Percentiles rank a stretch among this genome's conserved stretches.
Evolutionary conservation across 805 yeast genomes (phyloP).

Genomic region (Wickerhamiella sergipiensis): DNA sequence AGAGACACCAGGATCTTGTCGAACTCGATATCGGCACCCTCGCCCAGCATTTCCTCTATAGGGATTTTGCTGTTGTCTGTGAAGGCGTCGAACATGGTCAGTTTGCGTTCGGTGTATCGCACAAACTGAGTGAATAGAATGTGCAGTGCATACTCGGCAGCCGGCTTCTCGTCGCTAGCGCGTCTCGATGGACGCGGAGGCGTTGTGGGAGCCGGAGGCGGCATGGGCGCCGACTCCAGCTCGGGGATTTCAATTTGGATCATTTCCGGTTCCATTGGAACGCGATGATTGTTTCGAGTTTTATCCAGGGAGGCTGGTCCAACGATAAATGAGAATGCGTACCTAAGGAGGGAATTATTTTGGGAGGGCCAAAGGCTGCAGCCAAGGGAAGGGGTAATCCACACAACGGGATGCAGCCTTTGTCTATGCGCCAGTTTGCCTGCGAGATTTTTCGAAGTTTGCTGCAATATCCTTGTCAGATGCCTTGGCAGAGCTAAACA

Average conservation of each 20-base stretch:
- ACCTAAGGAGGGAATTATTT: not conserved
- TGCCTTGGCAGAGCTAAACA: not conserved
- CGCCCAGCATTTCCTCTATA: conserved; percentile 61
- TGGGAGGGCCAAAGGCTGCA: not conserved
- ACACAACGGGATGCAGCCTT: not conserved
- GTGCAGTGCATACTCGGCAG: conserved; percentile 73
- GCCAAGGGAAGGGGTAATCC: not conserved
- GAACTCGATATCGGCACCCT: conserved; percentile 74
- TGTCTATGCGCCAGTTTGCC: not conserved
- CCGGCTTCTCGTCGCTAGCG: conserved; percentile 13
- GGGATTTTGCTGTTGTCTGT: conserved; percentile 66
- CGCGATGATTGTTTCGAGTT: not conserved
- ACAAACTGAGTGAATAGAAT: conserved; percentile 92
- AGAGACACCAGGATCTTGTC: conserved; percentile 75
- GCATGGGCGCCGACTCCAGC: conserved; percentile 1
- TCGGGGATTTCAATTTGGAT: conserved; percentile 19
- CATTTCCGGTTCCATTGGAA: conserved; percentile 3
- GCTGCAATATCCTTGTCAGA: not conserved
- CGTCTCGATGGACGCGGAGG: not conserved
- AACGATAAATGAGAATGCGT: not conserved
- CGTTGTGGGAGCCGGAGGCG: not conserved
- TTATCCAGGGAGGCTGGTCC: not conserved
- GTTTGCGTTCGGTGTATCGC: conserved; percentile 79
- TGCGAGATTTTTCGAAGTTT: not conserved
- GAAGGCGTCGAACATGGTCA: conserved; percentile 53